phyloP scores from a whole-genome alignment of 805 yeast genomes.

The Saturnispora besseyi region DNA sequence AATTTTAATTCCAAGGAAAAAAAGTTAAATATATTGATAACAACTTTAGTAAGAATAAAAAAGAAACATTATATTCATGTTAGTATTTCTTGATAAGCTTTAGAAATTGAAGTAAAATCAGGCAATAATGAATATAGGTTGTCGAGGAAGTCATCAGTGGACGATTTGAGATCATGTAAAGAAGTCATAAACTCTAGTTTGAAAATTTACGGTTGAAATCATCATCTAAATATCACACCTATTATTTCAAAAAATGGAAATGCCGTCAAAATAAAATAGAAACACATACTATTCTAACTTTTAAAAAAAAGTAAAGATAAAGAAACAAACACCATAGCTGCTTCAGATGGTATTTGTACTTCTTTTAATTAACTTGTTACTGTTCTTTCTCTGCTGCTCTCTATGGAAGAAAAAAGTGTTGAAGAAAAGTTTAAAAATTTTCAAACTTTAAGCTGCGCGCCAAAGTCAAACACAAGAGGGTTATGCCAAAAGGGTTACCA shows the following conservation, averaged over 20 bases:
- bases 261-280: background rate
- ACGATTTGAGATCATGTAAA: conserved; percentile 38
- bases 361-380: background rate
- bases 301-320: background rate
- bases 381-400: background rate
- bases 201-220: conserved; percentile 39
- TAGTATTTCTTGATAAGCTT: too few species aligned
- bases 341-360: background rate
- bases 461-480: background rate
- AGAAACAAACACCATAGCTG: background rate
- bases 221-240: conserved; percentile 26
- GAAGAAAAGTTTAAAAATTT: background rate
- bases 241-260: background rate
- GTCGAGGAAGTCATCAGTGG: conserved; percentile 21
- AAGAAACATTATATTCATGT: too few species aligned
- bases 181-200: conserved; percentile 63
- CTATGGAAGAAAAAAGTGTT: conserved; percentile 1
- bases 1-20: background rate
- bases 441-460: conserved; percentile 2
- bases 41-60: too few species aligned
- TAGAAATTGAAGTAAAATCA: too few species aligned
- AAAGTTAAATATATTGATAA: too few species aligned
- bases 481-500: conserved; percentile 2
- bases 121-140: background rate
- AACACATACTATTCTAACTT: background rate